Conservation (phyloP, 352 stramenopile species). For the Pythium oligandrum region DNA sequence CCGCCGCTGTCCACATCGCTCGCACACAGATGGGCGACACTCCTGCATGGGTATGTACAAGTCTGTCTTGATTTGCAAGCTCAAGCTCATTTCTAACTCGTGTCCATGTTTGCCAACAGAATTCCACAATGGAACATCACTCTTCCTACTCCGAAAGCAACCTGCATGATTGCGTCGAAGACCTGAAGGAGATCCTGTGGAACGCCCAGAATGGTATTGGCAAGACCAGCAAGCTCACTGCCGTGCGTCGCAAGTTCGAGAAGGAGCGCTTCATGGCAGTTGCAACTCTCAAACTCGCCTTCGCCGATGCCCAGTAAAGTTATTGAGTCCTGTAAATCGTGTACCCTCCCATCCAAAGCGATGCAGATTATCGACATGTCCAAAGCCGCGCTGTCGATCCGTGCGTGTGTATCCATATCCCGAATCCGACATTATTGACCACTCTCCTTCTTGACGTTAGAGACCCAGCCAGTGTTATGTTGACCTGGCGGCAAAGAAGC, state of each 20-base stretch:
- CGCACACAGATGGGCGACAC: conserved; percentile 70
- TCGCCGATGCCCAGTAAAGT: conserved; percentile 39
- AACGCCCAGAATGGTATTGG: conserved; percentile 62
- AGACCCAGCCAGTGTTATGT: too few species aligned
- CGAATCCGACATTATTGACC: too few species aligned
- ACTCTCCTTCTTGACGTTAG: too few species aligned
- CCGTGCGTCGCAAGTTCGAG: conserved; percentile 81
- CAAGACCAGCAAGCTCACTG: conserved; percentile 74
- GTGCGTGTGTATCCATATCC: too few species aligned
- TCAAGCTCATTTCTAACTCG: conserved; percentile 3
- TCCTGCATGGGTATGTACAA: conserved; percentile 63
- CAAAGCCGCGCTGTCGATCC: too few species aligned
- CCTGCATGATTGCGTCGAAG: conserved; percentile 56
- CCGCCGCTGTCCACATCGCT: conserved; percentile 96
- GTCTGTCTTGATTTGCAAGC: conserved; percentile 7
- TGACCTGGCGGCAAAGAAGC: too few species aligned
- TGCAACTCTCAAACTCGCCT: conserved; percentile 46
- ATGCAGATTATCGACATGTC: too few species aligned
- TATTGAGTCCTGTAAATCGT: conserved; percentile 15
- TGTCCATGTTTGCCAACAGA: conserved; percentile 25
- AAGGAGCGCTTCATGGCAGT: conserved; percentile 81
- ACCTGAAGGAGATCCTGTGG: conserved; percentile 79
- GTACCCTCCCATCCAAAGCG: background rate
- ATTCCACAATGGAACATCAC: conserved; percentile 65
- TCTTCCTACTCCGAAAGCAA: conserved; percentile 68